Conservation (phyloP, 192 early-diverging fungal genomes). For the Backusella morwellensis region DNA sequence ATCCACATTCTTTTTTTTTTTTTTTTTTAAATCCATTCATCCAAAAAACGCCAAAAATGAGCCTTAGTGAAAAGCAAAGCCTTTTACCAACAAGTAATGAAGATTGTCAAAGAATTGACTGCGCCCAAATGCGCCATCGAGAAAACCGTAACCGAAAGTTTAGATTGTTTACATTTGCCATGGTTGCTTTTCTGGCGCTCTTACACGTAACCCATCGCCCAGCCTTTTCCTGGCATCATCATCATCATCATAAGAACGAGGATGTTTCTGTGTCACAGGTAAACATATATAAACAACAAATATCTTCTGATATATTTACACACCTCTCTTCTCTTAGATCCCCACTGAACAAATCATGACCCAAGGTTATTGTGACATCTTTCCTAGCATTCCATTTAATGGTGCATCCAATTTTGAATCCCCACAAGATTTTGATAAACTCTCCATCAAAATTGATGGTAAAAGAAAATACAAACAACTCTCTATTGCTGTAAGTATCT, state of each 20-base stretch:
- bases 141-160: not conserved
- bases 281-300: not conserved
- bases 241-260: not conserved
- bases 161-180: not conserved
- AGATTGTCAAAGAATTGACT: not conserved
- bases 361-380: not conserved
- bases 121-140: not conserved
- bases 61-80: not conserved
- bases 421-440: not conserved
- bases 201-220: not conserved
- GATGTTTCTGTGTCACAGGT: slow-evolving; percentile 1
- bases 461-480: not conserved
- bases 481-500: not conserved
- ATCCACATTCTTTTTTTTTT: not conserved
- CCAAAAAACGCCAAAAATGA: not conserved
- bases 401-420: not conserved
- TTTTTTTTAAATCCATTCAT: too few relatives aligned
- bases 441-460: not conserved
- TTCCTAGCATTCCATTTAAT: not conserved
- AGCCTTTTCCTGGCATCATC: not conserved
- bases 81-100: not conserved
- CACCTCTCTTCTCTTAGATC: not conserved
- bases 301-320: not conserved
- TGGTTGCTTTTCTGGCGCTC: not conserved
- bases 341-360: not conserved